phyloP scores from a whole-genome alignment of 441 rosid species.

The Manihot esculenta region DNA sequence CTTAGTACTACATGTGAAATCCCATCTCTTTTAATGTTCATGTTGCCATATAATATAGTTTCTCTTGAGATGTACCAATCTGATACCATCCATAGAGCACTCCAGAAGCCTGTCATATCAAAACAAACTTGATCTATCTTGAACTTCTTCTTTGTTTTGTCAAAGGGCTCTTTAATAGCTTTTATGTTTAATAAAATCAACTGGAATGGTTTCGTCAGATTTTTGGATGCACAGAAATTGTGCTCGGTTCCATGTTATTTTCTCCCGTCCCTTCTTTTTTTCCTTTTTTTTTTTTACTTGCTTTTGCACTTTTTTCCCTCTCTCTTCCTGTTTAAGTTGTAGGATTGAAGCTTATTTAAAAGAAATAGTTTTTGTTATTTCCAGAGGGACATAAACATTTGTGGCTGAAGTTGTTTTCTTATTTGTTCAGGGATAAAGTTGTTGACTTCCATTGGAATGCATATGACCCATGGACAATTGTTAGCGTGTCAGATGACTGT shows the following conservation, averaged over 20 bases:
- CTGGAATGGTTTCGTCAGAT: slow-evolving; percentile 2
- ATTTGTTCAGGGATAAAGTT: slow-evolving; percentile 76
- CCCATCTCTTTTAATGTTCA: too few species aligned
- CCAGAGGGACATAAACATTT: too few species aligned
- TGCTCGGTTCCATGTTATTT: too few species aligned
- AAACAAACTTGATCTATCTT: neutral
- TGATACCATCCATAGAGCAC: neutral
- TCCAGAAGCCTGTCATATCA: neutral
- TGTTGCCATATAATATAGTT: too few species aligned
- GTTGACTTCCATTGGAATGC: slow-evolving; percentile 97
- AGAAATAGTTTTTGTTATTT: too few species aligned
- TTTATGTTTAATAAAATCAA: neutral
- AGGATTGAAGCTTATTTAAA: neutral
- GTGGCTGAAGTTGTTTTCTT: neutral
- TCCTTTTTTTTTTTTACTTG: neutral
- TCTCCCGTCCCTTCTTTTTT: too few species aligned
- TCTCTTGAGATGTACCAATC: neutral
- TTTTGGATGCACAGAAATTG: neutral
- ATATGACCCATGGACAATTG: slow-evolving; percentile 94
- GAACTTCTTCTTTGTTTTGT: neutral
- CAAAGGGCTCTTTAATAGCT: neutral
- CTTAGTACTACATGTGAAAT: too few species aligned
- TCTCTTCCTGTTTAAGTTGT: neutral
- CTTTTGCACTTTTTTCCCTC: too few species aligned
- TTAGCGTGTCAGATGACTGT: slow-evolving; percentile 97